Evolutionary conservation across 768 basidiomycete genomes (phyloP).

Genomic region (Pleurotus platypus): DNA sequence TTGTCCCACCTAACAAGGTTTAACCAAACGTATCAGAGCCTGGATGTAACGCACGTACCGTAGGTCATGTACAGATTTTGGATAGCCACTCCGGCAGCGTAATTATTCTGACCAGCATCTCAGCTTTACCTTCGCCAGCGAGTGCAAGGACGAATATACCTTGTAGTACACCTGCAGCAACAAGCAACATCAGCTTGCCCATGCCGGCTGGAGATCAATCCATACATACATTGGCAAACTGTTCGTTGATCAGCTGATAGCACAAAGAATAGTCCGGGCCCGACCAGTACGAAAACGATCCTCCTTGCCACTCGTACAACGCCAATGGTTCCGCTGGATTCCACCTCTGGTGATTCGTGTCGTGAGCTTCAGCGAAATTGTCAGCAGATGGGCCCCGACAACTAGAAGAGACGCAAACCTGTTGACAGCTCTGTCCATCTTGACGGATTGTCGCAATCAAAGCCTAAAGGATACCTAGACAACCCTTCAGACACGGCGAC

Average conservation of each 20-base stretch:
- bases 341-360: constrained; percentile 26
- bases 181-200: not conserved
- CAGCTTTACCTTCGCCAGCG: not conserved
- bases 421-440: constrained; percentile 43
- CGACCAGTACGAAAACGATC: constrained; percentile 35
- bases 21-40: not conserved
- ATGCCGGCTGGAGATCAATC: not conserved
- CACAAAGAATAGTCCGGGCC: constrained; percentile 31
- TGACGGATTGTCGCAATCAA: constrained; percentile 60
- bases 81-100: constrained; percentile 27
- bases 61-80: constrained; percentile 37
- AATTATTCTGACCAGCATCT: constrained; percentile 25
- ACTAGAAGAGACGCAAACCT: constrained; percentile 17
- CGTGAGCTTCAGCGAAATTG: constrained; percentile 20
- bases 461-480: constrained; percentile 53
- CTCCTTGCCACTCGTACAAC: constrained; percentile 35
- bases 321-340: constrained; percentile 35
- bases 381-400: not conserved
- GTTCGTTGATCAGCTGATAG: constrained; percentile 31
- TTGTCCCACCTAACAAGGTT: constrained; percentile 25
- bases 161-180: constrained; percentile 27
- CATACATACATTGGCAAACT: constrained; percentile 29
- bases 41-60: constrained; percentile 15
- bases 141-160: constrained; percentile 10
- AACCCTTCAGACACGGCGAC: not conserved